Evolutionary conservation across 2,329 filamentous ascomycete species (phyloP), one percentile per base, ranked within the genome.

Genomic region (Paradendryphiella salina): DNA sequence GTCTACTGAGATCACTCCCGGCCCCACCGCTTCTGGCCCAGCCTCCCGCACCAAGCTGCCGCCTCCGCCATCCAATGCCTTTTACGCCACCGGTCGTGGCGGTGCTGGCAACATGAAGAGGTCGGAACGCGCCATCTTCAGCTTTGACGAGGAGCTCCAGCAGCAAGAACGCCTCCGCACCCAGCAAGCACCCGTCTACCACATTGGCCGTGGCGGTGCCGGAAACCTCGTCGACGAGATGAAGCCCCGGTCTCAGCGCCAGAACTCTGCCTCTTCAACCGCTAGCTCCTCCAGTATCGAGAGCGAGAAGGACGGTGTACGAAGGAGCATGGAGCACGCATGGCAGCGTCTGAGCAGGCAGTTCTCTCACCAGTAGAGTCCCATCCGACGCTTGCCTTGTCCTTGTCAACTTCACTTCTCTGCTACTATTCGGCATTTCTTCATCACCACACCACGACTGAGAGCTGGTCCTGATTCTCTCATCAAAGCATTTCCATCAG

Each of bases 61-160:
- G 57, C 73, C 62, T 68, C 78, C 64, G 60, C 77, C 67, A 64
- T 66, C 58, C 56, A 74, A 76, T 35, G 71, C 76, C 52, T 79
- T 80, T 74, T 86, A 86, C 78, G 82, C 84, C 75, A 80, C 80
- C 9, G 85, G 85, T 62, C 83, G 85, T 50, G 85, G 85, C 60
- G 85, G 85, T 50, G 85, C 84, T 2, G 85, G 85, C 65, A 88
- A 88, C 75, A 79, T 83, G 56, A 77, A 78, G 45, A 69, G 74
- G 54, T 37, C 38, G 9, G 80, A 85, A 61, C 77, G 82, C 33
- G 78, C 81, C 64, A 85, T 86, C 69, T 86, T 86, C 77, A 81
- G 79, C 71, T 89, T 89, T 73, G 84, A 87, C 70, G 84, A 86
- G 74, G 84, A 86, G 64, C 77, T 86, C 43, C 78, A 82, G 60